Percentiles rank a stretch among this genome's conserved stretches.
These are phyloP conservation scores for Sclerotinia borealis DNA, from an alignment of 2,329 filamentous ascomycete species.

Conservation along the genomic window DNA sequence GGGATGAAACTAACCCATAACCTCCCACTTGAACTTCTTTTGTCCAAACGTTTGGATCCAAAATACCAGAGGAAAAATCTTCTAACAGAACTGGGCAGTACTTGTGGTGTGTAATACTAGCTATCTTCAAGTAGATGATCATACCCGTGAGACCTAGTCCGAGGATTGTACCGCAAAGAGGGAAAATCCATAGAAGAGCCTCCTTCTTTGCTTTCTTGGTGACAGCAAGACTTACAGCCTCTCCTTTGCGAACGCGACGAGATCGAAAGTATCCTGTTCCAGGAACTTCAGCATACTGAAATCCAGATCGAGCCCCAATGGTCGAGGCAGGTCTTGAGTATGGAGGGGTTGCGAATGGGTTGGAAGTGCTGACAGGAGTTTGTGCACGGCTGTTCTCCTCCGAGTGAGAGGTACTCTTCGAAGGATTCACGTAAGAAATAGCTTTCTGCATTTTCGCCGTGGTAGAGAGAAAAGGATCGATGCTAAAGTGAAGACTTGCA, in stretches of 20 bases:
- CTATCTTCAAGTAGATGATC: slow-evolving; percentile 66
- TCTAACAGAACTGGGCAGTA: slow-evolving; percentile 65
- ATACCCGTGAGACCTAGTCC: slow-evolving; percentile 64
- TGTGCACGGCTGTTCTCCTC: slow-evolving; percentile 9
- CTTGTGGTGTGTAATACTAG: slow-evolving; percentile 62
- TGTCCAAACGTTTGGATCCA: slow-evolving; percentile 40
- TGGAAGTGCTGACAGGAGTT: slow-evolving; percentile 6
- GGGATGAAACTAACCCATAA: slow-evolving; percentile 48
- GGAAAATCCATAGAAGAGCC: slow-evolving; percentile 76
- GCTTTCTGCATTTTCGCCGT: slow-evolving; percentile 8
- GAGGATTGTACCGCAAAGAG: slow-evolving; percentile 60
- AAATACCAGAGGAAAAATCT: slow-evolving; percentile 18
- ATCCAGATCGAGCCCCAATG: slow-evolving; percentile 16
- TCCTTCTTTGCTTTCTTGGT: slow-evolving; percentile 64
- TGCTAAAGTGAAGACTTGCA: not conserved
- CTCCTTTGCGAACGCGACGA: slow-evolving; percentile 61
- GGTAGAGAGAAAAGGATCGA: not conserved
- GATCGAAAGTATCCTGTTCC: slow-evolving; percentile 60
- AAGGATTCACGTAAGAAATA: not conserved
- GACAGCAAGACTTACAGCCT: slow-evolving; percentile 69
- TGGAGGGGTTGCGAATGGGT: slow-evolving; percentile 19
- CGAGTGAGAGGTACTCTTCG: slow-evolving; percentile 7
- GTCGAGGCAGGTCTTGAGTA: slow-evolving; percentile 16
- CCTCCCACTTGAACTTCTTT: slow-evolving; percentile 41
- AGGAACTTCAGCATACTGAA: slow-evolving; percentile 17